Base-by-base conservation (phyloP, 2,329 filamentous ascomycete species). In the Fusarium torreyae region DNA sequence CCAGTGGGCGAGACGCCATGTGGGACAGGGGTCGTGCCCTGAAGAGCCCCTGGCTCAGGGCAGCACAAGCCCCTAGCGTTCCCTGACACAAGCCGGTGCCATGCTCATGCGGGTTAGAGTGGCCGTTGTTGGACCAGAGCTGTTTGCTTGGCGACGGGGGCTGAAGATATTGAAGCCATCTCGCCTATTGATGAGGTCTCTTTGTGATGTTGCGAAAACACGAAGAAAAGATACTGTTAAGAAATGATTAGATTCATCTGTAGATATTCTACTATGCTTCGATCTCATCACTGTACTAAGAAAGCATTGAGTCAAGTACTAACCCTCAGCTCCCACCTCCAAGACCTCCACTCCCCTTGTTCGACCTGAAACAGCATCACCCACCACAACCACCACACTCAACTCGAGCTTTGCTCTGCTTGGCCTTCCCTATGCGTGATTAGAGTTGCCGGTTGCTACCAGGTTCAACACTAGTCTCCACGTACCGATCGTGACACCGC, bases 351-450 rank as follows among this genome's bases (percentile, higher is more conserved):
- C 34, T 36, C 34, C 40, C 60, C 63, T 57, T 66, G 61, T 28
- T 34, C 68, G 74, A 73, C 73, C 70, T 75, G 73, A 75, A 75
- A 75, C 73, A 34, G 20, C 52, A 38, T 62, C 63, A 28, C 50
- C 45, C 67, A 57, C 71, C 63, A 73, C 58, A 45, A 49, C 40
- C 63, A 70, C 60, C 60, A 61, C 48, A 56, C n/a, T 44, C 45
- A 31, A 49, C 31, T 26, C 43, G 34, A 36, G 31, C 40, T 49
- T 42, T 38, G 13, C 31, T 36, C 33, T 49, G 50, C 31, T 45
- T 39, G 43, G 43, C 26, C 28, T 40, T 28, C 40, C 7, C 28
- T 11, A 31, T 24, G 4, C 2, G 28, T 43, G 46, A 53, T 57
- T 38, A 33, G 42, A 22, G 28, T 31, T 31, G 28, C 28, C 28